Conservation (phyloP, 2,329 filamentous ascomycete genomes). For the Calonectria multiphialidica region DNA sequence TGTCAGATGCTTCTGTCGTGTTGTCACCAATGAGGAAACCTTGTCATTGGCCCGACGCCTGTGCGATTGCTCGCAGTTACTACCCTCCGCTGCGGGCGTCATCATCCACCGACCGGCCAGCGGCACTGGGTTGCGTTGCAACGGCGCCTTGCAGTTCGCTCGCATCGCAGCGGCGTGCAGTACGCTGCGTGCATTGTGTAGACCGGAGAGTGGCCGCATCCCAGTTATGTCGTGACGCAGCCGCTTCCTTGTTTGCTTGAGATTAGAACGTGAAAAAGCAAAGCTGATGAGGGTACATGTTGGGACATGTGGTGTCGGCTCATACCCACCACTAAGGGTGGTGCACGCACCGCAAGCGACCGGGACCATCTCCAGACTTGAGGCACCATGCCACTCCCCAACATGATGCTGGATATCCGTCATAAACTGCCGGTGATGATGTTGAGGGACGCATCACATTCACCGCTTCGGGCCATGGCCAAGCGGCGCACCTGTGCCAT, state of each 20-base stretch:
- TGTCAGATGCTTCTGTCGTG: conserved; percentile 27
- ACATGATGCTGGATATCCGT: conserved; percentile 18
- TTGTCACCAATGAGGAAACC: conserved; percentile 6
- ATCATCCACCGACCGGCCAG: conserved; percentile 18
- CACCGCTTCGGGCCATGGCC: conserved; percentile 30
- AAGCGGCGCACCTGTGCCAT: conserved; percentile 25
- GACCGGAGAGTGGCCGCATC: neutral
- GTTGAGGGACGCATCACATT: conserved; percentile 31
- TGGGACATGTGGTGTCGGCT: conserved; percentile 5
- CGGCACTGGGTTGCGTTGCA: conserved; percentile 18
- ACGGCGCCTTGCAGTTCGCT: conserved; percentile 16
- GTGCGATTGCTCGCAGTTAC: conserved; percentile 27
- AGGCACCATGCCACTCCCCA: conserved; percentile 2
- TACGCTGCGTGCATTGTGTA: neutral
- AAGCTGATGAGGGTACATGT: conserved; percentile 6
- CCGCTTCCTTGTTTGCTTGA: conserved; percentile 4
- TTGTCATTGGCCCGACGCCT: conserved; percentile 25
- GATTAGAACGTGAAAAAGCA: conserved; percentile 7
- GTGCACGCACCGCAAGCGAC: neutral
- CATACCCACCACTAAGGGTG: neutral
- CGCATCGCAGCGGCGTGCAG: neutral
- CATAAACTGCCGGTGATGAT: conserved; percentile 24
- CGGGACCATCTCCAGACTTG: neutral
- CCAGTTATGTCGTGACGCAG: neutral
- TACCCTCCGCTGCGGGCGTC: conserved; percentile 22